phyloP scores from a whole-genome alignment of 1,284 basidiomycete genomes.

The Ustanciosporium gigantosporum region DNA sequence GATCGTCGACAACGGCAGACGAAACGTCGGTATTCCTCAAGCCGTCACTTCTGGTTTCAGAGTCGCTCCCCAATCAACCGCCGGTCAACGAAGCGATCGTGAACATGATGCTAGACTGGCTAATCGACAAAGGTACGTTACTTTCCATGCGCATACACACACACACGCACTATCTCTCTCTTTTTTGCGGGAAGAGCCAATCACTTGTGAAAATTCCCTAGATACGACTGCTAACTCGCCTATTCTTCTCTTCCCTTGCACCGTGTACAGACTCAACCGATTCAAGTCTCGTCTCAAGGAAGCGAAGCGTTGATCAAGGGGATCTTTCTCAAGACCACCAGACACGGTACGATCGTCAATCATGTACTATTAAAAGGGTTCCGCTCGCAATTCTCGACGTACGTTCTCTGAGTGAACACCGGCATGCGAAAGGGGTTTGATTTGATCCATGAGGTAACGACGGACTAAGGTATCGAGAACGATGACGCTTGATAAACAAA shows the following conservation, averaged over 20 bases:
- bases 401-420: too few relatives aligned
- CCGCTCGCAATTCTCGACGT: too few relatives aligned
- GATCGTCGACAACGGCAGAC: conserved; percentile 13
- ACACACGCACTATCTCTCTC: too few relatives aligned
- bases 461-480: too few relatives aligned
- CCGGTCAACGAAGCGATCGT: conserved; percentile 33
- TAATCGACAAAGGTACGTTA: conserved; percentile 40
- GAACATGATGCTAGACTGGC: conserved; percentile 47
- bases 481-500: too few relatives aligned
- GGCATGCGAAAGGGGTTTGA: too few relatives aligned
- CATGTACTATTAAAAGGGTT: too few relatives aligned
- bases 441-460: too few relatives aligned
- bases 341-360: too few relatives aligned
- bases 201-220: neutral
- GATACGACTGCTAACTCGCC: neutral
- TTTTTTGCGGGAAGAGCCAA: too few relatives aligned
- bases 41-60: conserved; percentile 48
- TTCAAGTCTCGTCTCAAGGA: conserved; percentile 51
- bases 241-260: neutral
- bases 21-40: conserved; percentile 50
- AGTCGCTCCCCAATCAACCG: conserved; percentile 41
- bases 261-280: conserved; percentile 30
- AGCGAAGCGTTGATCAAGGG: conserved; percentile 41
- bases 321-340: too few relatives aligned
- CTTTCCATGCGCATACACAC: too few relatives aligned